Percentiles rank a stretch among this genome's conserved stretches.
Conservation (phyloP, 2,329 filamentous ascomycete genomes). For the Pseudogymnoascus sp. region DNA sequence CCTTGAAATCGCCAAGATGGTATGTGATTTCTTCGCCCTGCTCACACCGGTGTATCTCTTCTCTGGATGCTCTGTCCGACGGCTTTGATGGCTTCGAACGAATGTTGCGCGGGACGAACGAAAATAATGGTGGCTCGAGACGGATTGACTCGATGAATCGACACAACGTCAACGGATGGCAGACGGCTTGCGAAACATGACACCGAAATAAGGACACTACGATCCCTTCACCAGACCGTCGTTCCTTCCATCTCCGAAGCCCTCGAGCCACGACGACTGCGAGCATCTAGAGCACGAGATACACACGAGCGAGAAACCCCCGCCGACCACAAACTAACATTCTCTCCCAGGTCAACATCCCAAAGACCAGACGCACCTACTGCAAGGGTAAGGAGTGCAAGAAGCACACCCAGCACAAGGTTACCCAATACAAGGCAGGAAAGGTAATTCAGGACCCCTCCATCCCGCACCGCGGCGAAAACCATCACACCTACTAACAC, state of each 20-base stretch:
- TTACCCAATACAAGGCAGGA: constrained; percentile 95
- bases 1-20: constrained; percentile 23
- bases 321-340: constrained; percentile 7
- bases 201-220: background rate
- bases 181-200: background rate
- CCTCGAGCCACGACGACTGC: background rate
- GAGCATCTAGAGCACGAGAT: constrained; percentile 1
- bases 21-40: constrained; percentile 15
- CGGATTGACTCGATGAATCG: background rate
- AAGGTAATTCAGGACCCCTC: constrained; percentile 51
- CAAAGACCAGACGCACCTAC: constrained; percentile 95
- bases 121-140: background rate
- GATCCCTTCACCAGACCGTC: background rate
- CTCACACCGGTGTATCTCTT: constrained; percentile 5
- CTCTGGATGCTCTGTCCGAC: constrained; percentile 7
- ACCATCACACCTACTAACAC: background rate
- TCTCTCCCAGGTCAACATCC: constrained; percentile 72
- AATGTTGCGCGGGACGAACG: background rate
- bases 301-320: constrained; percentile 3
- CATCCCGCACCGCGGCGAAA: background rate
- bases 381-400: constrained; percentile 94
- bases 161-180: background rate
- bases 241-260: background rate
- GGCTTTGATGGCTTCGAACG: constrained; percentile 5
- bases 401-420: constrained; percentile 87